Conservation (phyloP, 73 alveolate species). For the Blepharisma japonicum region DNA sequence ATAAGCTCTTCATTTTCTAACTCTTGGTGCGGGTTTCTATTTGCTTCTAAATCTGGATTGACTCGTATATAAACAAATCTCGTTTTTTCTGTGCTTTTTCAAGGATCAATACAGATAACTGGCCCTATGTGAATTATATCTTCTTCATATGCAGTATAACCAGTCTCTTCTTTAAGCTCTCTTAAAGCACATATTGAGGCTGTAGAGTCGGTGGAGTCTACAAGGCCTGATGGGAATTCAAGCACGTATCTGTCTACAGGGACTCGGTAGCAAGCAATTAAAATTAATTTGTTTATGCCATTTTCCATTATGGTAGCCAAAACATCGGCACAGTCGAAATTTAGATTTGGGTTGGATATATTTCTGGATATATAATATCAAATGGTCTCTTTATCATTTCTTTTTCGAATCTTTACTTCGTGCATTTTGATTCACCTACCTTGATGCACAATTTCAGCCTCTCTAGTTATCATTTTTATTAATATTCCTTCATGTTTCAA, state of each 20-base stretch:
- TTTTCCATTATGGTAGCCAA: not conserved
- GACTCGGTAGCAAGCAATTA: conserved; percentile 47
- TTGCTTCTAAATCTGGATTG: conserved; percentile 25
- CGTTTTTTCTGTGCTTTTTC: conserved; percentile 65
- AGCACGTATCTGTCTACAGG: conserved; percentile 63
- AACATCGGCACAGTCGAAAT: not conserved
- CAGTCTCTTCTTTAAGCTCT: conserved; percentile 81
- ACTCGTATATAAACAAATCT: conserved; percentile 26
- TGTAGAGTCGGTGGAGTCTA: conserved; percentile 45
- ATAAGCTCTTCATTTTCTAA: conserved; percentile 34
- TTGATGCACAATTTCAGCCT: no score
- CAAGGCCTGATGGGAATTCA: conserved; percentile 77
- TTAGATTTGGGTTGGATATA: no score
- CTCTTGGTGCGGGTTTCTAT: conserved; percentile 16
- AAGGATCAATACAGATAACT: conserved; percentile 62
- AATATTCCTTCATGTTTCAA: no score
- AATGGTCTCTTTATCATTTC: no score
- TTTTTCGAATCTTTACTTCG: no score
- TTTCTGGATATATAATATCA: no score
- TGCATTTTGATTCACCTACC: no score
- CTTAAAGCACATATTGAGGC: conserved; percentile 49
- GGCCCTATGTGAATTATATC: conserved; percentile 39
- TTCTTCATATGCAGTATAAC: conserved; percentile 57
- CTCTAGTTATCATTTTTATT: no score
- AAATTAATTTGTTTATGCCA: conserved; percentile 31